These are phyloP conservation scores for Echium plantagineum DNA, from an alignment of 257 asterid genomes.

Conservation along the genomic window DNA sequence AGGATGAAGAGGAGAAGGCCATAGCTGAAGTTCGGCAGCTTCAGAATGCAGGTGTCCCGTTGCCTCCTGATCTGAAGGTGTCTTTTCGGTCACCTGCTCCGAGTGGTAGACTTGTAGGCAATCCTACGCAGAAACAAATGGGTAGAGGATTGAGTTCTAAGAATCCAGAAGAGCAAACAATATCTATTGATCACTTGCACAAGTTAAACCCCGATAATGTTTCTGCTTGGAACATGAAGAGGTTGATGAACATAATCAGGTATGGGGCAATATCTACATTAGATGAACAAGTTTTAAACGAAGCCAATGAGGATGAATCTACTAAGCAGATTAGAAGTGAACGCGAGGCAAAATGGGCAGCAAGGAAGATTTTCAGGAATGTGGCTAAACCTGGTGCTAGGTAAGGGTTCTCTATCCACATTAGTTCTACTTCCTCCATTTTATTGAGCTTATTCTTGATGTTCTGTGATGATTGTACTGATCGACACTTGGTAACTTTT, in stretches of 20 bases:
- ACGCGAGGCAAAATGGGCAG: slow-evolving; percentile 52
- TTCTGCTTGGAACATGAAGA: slow-evolving; percentile 83
- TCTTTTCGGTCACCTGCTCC: slow-evolving; percentile 12
- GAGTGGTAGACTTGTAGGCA: slow-evolving; percentile 15
- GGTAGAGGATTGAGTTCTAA: slow-evolving; percentile 29
- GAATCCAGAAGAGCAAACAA: slow-evolving; percentile 13
- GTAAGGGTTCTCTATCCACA: slow-evolving; percentile 20
- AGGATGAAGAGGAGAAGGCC: slow-evolving; percentile 52
- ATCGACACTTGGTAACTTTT: neutral
- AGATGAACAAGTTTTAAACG: slow-evolving; percentile 41
- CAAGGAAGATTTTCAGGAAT: slow-evolving; percentile 60
- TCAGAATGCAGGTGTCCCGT: slow-evolving; percentile 49
- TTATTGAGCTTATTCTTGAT: too few relatives aligned
- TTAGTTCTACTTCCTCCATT: neutral
- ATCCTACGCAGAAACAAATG: slow-evolving; percentile 24
- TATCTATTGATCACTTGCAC: slow-evolving; percentile 48
- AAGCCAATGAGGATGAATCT: slow-evolving; percentile 39
- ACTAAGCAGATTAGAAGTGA: slow-evolving; percentile 62
- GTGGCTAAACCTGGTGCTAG: slow-evolving; percentile 64
- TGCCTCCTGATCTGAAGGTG: slow-evolving; percentile 45
- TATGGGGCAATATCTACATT: slow-evolving; percentile 52
- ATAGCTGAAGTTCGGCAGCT: slow-evolving; percentile 53
- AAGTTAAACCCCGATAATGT: slow-evolving; percentile 49
- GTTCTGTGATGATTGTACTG: neutral
- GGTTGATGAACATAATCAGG: slow-evolving; percentile 50